Base-by-base conservation (phyloP, 2,329 filamentous ascomycete species). In the Aureobasidium sp. region DNA sequence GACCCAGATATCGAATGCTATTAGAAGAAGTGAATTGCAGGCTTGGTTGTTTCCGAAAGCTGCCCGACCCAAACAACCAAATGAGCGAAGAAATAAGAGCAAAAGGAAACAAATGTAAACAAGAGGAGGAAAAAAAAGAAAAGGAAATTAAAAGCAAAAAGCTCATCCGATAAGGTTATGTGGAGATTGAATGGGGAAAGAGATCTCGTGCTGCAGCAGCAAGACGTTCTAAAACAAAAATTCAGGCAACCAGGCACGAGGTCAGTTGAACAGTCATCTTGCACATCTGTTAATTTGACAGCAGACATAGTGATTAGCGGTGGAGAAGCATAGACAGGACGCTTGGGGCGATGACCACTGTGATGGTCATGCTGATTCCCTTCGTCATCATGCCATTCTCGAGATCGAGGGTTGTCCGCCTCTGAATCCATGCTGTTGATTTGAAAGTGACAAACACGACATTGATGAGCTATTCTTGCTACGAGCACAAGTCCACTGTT, bases 191-290 rank as follows among this genome's bases (percentile, higher is more conserved):
- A 27, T 3, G 16, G 41, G 41, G 29, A 17, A 42, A 42, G 10
- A 45, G 41, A 45, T 45, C 41, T 44, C 25, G 16, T 32, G 40
- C 7, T 8, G 11, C 6, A 3, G 17, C 12, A 16, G 11, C 16
- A 6, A 24, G 5, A n/a, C n/a, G n/a, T n/a, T n/a, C n/a, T n/a
- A n/a, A n/a, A n/a, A n/a, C n/a, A n/a, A n/a, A n/a, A n/a, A n/a
- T 32, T 45, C 41, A 45, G 41, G 41, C 41, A 45, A 24, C 41
- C 41, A 16, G 41, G 29, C 41, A 45, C 41, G 41, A 32, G 41
- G 41, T 34, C 41, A 34, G 19, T n/a, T n/a, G n/a, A n/a, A n/a
- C n/a, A n/a, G n/a, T n/a, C n/a, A n/a, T n/a, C n/a, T n/a, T n/a
- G n/a, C n/a, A n/a, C 29, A 24, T 32, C 6, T 34, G 41, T 34